A percentile compares a stretch with the other conserved stretches of the same genome.
These are phyloP conservation scores for Graphilbum ipis-grandicollis DNA, from an alignment of 2,329 filamentous ascomycete species.

Conservation along the genomic window DNA sequence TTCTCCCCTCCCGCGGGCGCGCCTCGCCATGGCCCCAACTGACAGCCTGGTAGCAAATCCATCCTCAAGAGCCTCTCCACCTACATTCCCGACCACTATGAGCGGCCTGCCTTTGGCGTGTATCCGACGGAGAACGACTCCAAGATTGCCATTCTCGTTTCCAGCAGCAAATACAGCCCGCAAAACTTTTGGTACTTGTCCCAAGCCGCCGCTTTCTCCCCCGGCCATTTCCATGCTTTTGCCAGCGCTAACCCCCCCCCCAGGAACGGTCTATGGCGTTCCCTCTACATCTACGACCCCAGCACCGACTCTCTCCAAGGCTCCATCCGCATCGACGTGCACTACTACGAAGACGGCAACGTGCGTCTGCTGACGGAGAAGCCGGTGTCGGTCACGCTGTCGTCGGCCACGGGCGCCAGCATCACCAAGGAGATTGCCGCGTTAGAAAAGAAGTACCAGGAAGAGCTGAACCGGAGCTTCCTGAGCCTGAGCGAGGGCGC, in stretches of 20 bases:
- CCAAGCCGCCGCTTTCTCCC: too few relatives aligned
- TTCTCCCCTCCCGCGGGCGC: too few relatives aligned
- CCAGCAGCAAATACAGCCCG: slow-evolving; percentile 93
- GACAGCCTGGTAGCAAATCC: slow-evolving; percentile 45
- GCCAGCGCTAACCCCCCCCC: background rate
- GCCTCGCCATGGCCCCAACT: too few relatives aligned
- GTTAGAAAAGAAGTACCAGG: slow-evolving; percentile 84
- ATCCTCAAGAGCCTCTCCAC: slow-evolving; percentile 58
- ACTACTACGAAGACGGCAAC: slow-evolving; percentile 99
- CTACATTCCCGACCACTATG: slow-evolving; percentile 80
- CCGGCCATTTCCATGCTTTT: background rate
- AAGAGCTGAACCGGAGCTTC: slow-evolving; percentile 87
- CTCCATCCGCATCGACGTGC: slow-evolving; percentile 80
- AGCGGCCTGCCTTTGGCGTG: slow-evolving; percentile 62
- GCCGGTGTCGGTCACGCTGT: slow-evolving; percentile 42
- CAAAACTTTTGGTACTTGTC: slow-evolving; percentile 77
- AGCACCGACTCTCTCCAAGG: slow-evolving; percentile 54
- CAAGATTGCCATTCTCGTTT: slow-evolving; percentile 64
- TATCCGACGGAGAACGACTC: slow-evolving; percentile 65
- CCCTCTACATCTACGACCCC: slow-evolving; percentile 64
- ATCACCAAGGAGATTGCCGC: slow-evolving; percentile 63
- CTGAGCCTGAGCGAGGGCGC: slow-evolving; percentile 77
- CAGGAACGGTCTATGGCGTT: slow-evolving; percentile 94
- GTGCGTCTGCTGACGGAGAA: slow-evolving; percentile 87
- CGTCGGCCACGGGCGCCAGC: slow-evolving; percentile 45